phyloP scores from a whole-genome alignment of 805 yeast species.

The Yarrowia hollandica region DNA sequence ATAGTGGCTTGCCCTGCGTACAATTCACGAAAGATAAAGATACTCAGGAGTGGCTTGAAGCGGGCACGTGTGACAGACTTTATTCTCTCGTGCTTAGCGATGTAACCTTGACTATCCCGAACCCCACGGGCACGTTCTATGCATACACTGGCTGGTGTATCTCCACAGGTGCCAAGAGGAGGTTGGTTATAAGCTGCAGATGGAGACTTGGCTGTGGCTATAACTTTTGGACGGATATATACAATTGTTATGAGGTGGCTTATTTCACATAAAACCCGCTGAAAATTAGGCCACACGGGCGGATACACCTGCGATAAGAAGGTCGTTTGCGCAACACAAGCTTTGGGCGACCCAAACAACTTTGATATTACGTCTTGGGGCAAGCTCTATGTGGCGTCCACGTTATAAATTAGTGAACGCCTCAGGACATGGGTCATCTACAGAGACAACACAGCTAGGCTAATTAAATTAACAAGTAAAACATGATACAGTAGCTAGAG shows the following conservation, averaged over 20 bases:
- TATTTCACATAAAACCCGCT: too few species aligned
- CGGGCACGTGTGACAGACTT: neutral
- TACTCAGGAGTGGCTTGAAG: neutral
- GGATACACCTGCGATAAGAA: neutral
- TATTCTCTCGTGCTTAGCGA: neutral
- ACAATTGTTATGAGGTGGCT: too few species aligned
- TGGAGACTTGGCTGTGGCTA: neutral
- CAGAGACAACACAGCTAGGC: too few species aligned
- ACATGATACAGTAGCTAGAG: too few species aligned
- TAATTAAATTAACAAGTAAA: too few species aligned
- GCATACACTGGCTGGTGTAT: neutral
- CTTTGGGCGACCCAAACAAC: neutral
- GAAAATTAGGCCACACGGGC: neutral
- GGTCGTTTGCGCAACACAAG: neutral
- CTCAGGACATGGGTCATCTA: too few species aligned
- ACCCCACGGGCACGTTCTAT: neutral
- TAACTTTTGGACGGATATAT: too few species aligned
- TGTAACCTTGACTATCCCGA: neutral
- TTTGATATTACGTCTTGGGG: neutral
- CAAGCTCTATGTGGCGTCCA: neutral
- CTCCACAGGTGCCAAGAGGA: conserved; percentile 13
- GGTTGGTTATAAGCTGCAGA: neutral
- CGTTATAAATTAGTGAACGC: too few species aligned
- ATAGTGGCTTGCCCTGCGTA: conserved; percentile 12
- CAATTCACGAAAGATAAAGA: too few species aligned